These are phyloP conservation scores for Exophiala mesophila DNA, from an alignment of 2,329 filamentous ascomycete genomes.

Conservation along the genomic window DNA sequence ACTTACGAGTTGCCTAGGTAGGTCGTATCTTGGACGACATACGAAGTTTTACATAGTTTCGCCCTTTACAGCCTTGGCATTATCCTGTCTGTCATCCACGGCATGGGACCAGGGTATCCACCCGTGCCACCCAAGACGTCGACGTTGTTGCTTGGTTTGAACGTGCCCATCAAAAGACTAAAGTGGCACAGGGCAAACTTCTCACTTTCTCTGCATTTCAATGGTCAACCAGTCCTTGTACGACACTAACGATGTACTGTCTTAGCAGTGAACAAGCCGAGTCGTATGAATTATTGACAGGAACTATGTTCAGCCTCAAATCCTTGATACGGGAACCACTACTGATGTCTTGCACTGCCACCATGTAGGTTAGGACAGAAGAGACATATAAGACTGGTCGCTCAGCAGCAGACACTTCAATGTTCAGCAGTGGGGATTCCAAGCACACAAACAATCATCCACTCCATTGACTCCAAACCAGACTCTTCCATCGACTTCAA, in stretches of 20 bases:
- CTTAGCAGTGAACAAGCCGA: not conserved
- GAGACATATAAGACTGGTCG: not conserved
- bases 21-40: not conserved
- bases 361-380: not conserved
- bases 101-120: not conserved
- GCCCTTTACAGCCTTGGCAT: not conserved
- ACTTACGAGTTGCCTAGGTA: not conserved
- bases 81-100: too few species aligned
- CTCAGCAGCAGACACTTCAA: not conserved
- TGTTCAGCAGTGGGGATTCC: too few species aligned
- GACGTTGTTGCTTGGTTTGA: too few species aligned
- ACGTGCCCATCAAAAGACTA: not conserved
- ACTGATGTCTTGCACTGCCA: not conserved
- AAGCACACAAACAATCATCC: too few species aligned
- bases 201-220: not conserved
- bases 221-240: not conserved
- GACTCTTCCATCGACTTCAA: not conserved
- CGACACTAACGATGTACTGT: not conserved
- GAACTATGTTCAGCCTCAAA: not conserved
- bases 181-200: not conserved
- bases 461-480: not conserved
- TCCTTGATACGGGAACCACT: not conserved
- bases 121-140: not conserved
- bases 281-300: not conserved
- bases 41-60: not conserved